A percentile compares a stretch with the other conserved stretches of the same genome.
phyloP scores from a whole-genome alignment of 1,139 yeast genomes.

The Yamadazyma sp. region DNA sequence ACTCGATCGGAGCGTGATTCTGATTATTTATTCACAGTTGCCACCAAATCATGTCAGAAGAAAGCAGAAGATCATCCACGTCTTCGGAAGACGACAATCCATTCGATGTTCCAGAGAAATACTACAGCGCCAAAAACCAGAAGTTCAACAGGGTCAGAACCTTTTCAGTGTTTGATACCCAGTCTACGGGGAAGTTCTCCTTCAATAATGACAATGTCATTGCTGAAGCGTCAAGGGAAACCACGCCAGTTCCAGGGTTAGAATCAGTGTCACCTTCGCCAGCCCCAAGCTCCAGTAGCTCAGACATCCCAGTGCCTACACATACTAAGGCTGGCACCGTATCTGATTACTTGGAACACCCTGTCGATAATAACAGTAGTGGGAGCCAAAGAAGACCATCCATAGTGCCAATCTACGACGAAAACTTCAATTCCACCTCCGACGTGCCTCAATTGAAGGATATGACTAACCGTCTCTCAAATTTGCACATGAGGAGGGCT shows the following conservation, averaged over 20 bases:
- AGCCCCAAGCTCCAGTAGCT: no score
- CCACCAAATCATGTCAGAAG: background rate
- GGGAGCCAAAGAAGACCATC: constrained; percentile 25
- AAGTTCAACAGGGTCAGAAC: constrained; percentile 52
- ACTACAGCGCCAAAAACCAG: constrained; percentile 48
- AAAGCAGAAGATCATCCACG: constrained; percentile 9
- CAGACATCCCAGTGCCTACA: no score
- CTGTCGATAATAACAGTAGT: background rate
- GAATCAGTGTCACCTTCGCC: constrained; percentile 14
- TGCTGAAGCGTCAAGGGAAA: constrained; percentile 16
- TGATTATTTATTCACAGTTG: background rate
- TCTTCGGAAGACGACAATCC: constrained; percentile 56
- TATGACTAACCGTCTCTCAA: constrained; percentile 5
- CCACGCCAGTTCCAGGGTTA: constrained; percentile 10
- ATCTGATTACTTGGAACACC: background rate
- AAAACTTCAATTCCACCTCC: constrained; percentile 15
- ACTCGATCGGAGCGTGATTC: background rate
- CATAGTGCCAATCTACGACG: constrained; percentile 35
- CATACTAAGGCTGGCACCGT: background rate
- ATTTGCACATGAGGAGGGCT: constrained; percentile 48
- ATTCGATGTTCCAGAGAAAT: constrained; percentile 63
- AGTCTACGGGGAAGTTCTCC: constrained; percentile 7
- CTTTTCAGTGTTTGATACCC: constrained; percentile 40
- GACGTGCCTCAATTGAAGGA: constrained; percentile 11
- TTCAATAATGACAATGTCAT: constrained; percentile 9